Percentiles rank a stretch among this genome's conserved stretches.
phyloP scores from a whole-genome alignment of 495 filamentous ascomycete species.

The Cudoniella acicularis region DNA sequence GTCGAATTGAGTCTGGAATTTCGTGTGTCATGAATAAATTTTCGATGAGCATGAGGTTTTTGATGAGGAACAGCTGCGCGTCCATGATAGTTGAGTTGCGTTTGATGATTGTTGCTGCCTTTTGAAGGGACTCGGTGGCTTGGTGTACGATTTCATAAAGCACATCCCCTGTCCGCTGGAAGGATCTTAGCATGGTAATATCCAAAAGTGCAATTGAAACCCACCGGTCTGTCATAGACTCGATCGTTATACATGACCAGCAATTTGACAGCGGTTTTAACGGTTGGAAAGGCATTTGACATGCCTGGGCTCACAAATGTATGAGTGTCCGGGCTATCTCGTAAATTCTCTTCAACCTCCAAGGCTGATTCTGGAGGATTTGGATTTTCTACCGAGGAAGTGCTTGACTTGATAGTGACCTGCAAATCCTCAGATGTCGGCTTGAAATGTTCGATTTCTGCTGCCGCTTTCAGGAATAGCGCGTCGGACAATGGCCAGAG shows the following conservation, averaged over 20 bases:
- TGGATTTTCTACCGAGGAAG: conserved; percentile 35
- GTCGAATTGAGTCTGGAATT: conserved; percentile 73
- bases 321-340: conserved; percentile 38
- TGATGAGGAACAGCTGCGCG: conserved; percentile 77
- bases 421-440: conserved; percentile 64
- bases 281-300: conserved; percentile 24
- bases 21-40: conserved; percentile 90
- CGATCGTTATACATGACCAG: conserved; percentile 33
- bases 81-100: conserved; percentile 54
- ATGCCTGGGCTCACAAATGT: conserved; percentile 2
- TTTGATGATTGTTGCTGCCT: conserved; percentile 42
- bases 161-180: conserved; percentile 47
- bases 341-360: conserved; percentile 42
- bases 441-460: conserved; percentile 64
- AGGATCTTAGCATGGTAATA: conserved; percentile 4
- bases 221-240: conserved; percentile 40
- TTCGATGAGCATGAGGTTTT: conserved; percentile 85
- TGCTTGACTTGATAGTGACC: conserved; percentile 39
- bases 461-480: conserved; percentile 41
- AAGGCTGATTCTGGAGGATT: conserved; percentile 39
- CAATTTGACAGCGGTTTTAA: conserved; percentile 24
- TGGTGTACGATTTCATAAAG: conserved; percentile 33
- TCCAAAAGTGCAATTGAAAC: background rate
- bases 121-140: conserved; percentile 45
- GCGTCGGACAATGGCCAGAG: conserved; percentile 49